A percentile compares a stretch with the other conserved stretches of the same genome.
These are phyloP conservation scores for Acer yangbiense DNA, from an alignment of 345 rosid species.

Conservation along the genomic window DNA sequence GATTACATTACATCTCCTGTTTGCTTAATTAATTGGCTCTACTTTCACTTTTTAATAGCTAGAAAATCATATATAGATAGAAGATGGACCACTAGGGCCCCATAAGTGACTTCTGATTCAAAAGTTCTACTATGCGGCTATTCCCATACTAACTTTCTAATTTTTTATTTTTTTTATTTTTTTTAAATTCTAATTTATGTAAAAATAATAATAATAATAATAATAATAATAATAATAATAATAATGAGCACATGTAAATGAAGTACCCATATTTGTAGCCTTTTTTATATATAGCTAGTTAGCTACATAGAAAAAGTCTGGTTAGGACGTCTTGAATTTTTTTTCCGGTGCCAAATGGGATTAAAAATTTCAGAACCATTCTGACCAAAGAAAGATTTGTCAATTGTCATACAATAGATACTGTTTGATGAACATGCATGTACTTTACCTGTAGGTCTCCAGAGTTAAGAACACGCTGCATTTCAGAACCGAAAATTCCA, in stretches of 20 bases:
- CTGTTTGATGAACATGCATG: neutral
- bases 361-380: no score
- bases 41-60: neutral
- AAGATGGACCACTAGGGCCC: neutral
- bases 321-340: no score
- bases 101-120: neutral
- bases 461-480: slow-evolving; percentile 49
- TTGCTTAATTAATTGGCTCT: neutral
- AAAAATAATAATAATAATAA: no score
- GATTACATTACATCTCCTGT: neutral
- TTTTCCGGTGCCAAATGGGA: no score
- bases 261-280: neutral
- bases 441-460: slow-evolving; percentile 67
- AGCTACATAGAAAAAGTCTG: no score
- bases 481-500: slow-evolving; percentile 59
- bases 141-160: neutral
- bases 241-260: neutral
- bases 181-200: no score
- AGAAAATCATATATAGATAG: neutral
- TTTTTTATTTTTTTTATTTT: no score
- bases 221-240: no score
- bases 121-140: neutral
- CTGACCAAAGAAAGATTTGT: no score
- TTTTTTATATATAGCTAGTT: no score
- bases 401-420: neutral